Percentiles rank a stretch among this genome's conserved stretches.
phyloP scores from a whole-genome alignment of 192 early-diverging fungal species.

The Mortierella hygrophila region DNA sequence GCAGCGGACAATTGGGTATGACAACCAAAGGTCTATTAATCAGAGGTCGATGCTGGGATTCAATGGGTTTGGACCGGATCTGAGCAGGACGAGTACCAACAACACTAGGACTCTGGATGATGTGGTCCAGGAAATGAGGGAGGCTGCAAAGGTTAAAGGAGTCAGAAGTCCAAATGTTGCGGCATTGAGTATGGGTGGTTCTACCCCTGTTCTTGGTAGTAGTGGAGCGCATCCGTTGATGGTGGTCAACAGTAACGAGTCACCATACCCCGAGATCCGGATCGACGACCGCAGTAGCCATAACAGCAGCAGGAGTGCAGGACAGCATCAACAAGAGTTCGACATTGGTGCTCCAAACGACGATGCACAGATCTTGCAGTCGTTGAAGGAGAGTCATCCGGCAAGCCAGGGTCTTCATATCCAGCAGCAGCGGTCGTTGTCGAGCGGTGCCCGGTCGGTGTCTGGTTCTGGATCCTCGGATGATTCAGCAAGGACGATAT shows the following conservation, averaged over 20 bases:
- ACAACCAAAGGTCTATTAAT: constrained; percentile 20
- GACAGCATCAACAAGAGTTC: not conserved
- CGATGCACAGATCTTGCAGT: constrained; percentile 16
- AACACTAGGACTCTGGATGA: constrained; percentile 34
- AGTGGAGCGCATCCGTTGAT: not conserved
- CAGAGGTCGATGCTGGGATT: constrained; percentile 15
- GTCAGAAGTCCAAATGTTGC: constrained; percentile 6
- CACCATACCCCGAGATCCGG: not conserved
- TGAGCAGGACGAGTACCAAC: constrained; percentile 36
- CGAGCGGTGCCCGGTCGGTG: not conserved
- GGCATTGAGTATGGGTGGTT: not conserved
- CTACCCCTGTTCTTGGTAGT: not conserved
- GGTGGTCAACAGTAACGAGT: not conserved
- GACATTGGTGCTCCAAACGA: not conserved
- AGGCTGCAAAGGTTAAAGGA: constrained; percentile 23
- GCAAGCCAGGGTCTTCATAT: constrained; percentile 32
- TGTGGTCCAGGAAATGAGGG: constrained; percentile 51
- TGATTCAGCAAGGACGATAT: constrained; percentile 12
- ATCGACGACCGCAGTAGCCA: not conserved
- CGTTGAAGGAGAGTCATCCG: constrained; percentile 11
- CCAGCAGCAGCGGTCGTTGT: not conserved
- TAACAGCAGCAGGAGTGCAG: not conserved
- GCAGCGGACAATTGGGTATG: constrained; percentile 2
- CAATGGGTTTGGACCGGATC: constrained; percentile 20
- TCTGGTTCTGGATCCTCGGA: constrained; percentile 4